Conservation (phyloP, 352 stramenopile species). For the Pythium brassicae region DNA sequence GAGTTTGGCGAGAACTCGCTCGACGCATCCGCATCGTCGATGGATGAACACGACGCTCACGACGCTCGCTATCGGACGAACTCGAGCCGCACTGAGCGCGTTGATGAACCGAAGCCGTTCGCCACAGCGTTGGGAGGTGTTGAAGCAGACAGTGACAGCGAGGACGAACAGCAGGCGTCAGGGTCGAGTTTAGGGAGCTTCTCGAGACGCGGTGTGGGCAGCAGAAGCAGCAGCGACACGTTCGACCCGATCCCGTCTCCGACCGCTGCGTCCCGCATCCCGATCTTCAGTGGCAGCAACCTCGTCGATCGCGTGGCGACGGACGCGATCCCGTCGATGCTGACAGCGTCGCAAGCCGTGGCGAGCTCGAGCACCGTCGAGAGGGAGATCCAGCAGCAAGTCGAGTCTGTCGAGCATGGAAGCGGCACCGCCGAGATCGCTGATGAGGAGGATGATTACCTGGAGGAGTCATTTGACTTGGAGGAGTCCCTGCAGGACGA, state of each 20-base stretch:
- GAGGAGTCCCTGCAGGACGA: constrained; percentile 71
- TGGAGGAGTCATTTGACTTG: constrained; percentile 73
- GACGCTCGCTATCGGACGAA: too few species aligned
- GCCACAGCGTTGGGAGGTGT: constrained; percentile 11
- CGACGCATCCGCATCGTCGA: not conserved
- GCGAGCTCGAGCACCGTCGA: not conserved
- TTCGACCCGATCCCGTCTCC: constrained; percentile 2
- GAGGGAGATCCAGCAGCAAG: constrained; percentile 7
- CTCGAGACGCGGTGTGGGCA: not conserved
- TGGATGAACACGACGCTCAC: too few species aligned
- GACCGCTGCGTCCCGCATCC: constrained; percentile 14
- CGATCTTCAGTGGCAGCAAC: constrained; percentile 19
- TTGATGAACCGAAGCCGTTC: not conserved
- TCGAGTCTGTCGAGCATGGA: not conserved
- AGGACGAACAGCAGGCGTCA: not conserved
- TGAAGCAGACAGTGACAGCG: constrained; percentile 9
- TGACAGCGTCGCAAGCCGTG: not conserved
- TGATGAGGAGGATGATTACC: constrained; percentile 42
- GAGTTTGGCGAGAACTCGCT: constrained; percentile 19
- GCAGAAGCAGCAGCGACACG: not conserved
- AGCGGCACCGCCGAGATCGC: constrained; percentile 17
- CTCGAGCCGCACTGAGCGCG: not conserved
- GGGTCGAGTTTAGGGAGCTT: not conserved
- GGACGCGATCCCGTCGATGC: constrained; percentile 15
- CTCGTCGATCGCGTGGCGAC: constrained; percentile 12